These are phyloP conservation scores for Fraxinus baroniana DNA, from an alignment of 305 asterid genomes.

Conservation along the genomic window DNA sequence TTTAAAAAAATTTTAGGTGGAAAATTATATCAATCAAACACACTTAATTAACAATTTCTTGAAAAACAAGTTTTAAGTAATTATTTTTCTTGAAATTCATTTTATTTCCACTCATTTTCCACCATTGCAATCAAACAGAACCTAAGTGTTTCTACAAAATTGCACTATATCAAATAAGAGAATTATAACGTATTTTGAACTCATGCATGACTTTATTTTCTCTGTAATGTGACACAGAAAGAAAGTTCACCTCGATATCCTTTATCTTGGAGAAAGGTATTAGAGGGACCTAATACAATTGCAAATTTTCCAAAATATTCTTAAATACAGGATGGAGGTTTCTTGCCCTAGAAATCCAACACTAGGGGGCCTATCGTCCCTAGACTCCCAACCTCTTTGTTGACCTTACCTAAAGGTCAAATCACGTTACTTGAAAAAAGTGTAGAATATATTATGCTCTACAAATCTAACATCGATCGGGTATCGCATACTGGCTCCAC, in stretches of 20 bases:
- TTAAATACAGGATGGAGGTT: neutral
- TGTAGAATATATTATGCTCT: neutral
- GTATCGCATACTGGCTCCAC: neutral
- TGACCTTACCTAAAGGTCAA: neutral
- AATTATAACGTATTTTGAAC: too few species aligned
- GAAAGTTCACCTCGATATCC: neutral
- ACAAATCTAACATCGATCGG: neutral
- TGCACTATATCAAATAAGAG: neutral
- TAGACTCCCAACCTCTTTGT: neutral
- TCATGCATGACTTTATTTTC: too few species aligned
- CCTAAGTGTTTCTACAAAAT: neutral
- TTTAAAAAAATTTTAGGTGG: too few species aligned
- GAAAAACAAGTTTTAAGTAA: too few species aligned
- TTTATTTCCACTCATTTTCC: too few species aligned
- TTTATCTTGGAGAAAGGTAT: neutral
- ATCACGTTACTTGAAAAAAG: neutral
- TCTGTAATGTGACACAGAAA: too few species aligned
- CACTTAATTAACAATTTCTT: too few species aligned
- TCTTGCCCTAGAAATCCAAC: neutral
- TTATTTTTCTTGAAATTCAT: too few species aligned
- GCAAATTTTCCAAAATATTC: neutral
- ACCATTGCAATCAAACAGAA: too few species aligned
- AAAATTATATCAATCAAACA: too few species aligned
- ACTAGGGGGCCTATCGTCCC: neutral
- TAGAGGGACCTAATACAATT: neutral